A percentile compares a stretch with the other conserved stretches of the same genome.
phyloP scores from a whole-genome alignment of 1,284 basidiomycete species.

The Cystobasidium sp. region DNA sequence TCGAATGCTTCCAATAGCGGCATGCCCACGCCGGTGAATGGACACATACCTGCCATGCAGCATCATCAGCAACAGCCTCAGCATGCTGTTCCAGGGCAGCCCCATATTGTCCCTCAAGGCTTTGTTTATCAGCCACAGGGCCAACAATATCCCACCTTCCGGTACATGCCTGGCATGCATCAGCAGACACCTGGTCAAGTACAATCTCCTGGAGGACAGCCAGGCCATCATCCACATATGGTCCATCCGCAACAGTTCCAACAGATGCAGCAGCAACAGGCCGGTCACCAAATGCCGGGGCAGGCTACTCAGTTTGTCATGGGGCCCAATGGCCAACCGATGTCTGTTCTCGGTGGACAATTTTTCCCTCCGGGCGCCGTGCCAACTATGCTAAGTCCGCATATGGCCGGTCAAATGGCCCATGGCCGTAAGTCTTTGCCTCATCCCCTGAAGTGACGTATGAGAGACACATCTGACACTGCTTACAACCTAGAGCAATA shows the following conservation, averaged over 20 bases:
- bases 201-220: constrained; percentile 11
- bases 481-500: neutral
- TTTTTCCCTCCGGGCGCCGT: constrained; percentile 31
- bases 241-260: constrained; percentile 27
- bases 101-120: constrained; percentile 39
- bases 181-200: neutral
- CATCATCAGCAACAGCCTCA: constrained; percentile 18
- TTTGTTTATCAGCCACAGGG: constrained; percentile 17
- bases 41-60: constrained; percentile 5
- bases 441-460: too few species aligned
- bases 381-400: constrained; percentile 39
- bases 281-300: neutral
- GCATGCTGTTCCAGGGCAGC: constrained; percentile 15
- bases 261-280: constrained; percentile 25
- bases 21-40: neutral
- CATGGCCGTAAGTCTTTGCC: constrained; percentile 23
- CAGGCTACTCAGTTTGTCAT: constrained; percentile 13
- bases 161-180: constrained; percentile 12
- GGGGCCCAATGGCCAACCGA: constrained; percentile 30
- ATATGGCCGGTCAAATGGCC: constrained; percentile 29
- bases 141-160: constrained; percentile 24
- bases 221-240: constrained; percentile 5
- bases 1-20: constrained; percentile 7
- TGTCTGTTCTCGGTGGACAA: constrained; percentile 5
- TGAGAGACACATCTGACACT: too few species aligned